A percentile compares a stretch with the other conserved stretches of the same genome.
Evolutionary conservation across 2,329 filamentous ascomycete genomes (phyloP).

Genomic region (Aspergillus sp.): DNA sequence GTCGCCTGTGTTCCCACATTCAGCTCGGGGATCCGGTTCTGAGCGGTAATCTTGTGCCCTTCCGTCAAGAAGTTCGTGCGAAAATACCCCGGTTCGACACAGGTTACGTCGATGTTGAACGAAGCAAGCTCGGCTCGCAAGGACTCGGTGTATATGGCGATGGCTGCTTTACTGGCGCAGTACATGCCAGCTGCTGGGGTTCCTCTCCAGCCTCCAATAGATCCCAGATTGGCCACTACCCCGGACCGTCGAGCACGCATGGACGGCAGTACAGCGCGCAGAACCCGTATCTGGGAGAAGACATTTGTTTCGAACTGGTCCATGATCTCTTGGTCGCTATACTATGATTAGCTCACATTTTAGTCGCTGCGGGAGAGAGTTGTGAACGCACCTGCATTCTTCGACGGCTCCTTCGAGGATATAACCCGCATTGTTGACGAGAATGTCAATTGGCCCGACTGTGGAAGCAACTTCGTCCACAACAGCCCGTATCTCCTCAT

Average conservation of each 20-base stretch:
- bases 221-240: conserved; percentile 46
- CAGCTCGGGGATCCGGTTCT: not conserved
- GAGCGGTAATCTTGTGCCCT: conserved; percentile 2
- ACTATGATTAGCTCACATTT: too few species aligned
- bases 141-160: conserved; percentile 3
- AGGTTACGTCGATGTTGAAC: conserved; percentile 15
- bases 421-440: conserved; percentile 49
- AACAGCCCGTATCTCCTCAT: not conserved
- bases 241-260: conserved; percentile 34
- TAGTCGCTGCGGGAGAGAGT: too few species aligned
- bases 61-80: conserved; percentile 15
- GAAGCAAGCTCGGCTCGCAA: conserved; percentile 12
- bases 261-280: conserved; percentile 34
- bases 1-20: not conserved
- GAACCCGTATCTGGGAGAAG: conserved; percentile 37
- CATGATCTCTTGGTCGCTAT: not conserved
- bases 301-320: conserved; percentile 33
- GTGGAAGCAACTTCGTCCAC: not conserved
- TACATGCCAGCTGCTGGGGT: conserved; percentile 35
- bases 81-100: conserved; percentile 19
- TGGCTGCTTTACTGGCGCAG: conserved; percentile 45
- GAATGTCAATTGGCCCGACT: conserved; percentile 39
- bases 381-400: conserved; percentile 7
- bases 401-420: conserved; percentile 23
- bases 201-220: conserved; percentile 45